Evolutionary conservation across 306 rosid species (phyloP), one percentile per base, ranked within the genome.

Genomic region (Medicago arabica): DNA sequence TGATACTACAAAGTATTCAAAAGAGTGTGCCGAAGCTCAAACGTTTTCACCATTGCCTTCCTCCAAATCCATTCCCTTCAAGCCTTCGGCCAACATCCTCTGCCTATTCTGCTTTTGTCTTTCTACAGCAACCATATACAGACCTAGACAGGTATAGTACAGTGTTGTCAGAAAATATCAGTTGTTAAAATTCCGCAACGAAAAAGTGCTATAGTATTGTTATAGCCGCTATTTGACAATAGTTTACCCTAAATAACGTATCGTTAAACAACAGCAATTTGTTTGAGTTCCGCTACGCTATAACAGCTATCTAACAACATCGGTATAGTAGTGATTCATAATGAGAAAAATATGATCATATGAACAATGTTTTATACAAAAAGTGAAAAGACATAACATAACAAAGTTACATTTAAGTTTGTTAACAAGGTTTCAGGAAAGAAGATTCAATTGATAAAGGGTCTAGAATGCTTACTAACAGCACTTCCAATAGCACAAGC

Each of bases 401-500:
- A 60, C 7, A 47, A 49, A 67, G 67, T 49, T 36, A 57, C 79
- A 14, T 9, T 23, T 4, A 66, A 60, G 50, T 71, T 76, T 21
- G 40, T 36, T 34, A 46, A 75, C 72, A 75, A 51, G 40, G 25
- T 21, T 49, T 58, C 28, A 31, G 5, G n/a, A 74, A 74, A 67
- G 36, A 58, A 70, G 16, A 71, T 38, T 55, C 15, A 34, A 65
- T 38, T 5, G 8, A 38, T 39, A 71, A 54, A 61, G 18, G 44
- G 70, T 65, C 12, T 49, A 81, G 49, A 75, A 58, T 64, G 16
- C 83, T 78, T 78, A 81, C 88, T 19, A 55, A 81, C 0, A 18
- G 85, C 88, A 78, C 88, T 81, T 75, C 88, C 88, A 60, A 85
- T 34, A 57, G 85, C 85, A 75, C 85, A 81, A 75, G 66, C 77